Evolutionary conservation across 352 stramenopile species (phyloP).

Genomic region (Phytophthora tubulina): DNA sequence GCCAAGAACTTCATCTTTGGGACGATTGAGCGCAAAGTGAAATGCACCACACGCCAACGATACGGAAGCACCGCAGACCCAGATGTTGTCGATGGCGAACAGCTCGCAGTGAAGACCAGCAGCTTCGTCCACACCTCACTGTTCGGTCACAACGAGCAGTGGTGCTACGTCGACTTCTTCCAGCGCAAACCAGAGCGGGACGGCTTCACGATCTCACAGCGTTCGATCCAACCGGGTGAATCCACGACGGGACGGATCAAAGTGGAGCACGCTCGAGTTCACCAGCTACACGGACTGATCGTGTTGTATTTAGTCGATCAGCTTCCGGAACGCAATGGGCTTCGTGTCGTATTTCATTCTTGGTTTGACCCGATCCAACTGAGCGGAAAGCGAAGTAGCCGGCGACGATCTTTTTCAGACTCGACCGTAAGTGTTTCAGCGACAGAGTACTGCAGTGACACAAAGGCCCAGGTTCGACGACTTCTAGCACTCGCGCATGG

Average conservation of each 20-base stretch:
- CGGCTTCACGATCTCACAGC: constrained; percentile 37
- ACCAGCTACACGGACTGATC: constrained; percentile 43
- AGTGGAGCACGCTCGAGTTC: constrained; percentile 22
- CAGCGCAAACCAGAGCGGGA: constrained; percentile 20
- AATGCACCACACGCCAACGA: background rate
- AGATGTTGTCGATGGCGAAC: background rate
- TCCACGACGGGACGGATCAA: constrained; percentile 14
- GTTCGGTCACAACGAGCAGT: constrained; percentile 31
- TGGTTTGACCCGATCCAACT: constrained; percentile 19
- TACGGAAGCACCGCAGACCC: background rate
- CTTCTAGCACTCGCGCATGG: constrained; percentile 28
- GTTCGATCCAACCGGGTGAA: constrained; percentile 18
- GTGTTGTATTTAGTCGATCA: constrained; percentile 36
- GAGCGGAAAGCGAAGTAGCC: background rate
- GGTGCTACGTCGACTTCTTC: constrained; percentile 36
- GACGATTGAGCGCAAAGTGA: constrained; percentile 27
- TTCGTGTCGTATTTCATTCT: constrained; percentile 44
- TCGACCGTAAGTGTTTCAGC: background rate
- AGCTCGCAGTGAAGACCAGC: constrained; percentile 39
- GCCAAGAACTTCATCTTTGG: constrained; percentile 41
- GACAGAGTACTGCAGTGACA: background rate
- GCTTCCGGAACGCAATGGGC: constrained; percentile 26
- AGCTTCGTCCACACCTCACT: constrained; percentile 27
- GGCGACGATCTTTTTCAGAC: background rate
- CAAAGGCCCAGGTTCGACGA: constrained; percentile 25